Evolutionary conservation across 371 early-diverging fungal species (phyloP), one percentile per base, ranked within the genome.

Genomic region (Circinella minor): DNA sequence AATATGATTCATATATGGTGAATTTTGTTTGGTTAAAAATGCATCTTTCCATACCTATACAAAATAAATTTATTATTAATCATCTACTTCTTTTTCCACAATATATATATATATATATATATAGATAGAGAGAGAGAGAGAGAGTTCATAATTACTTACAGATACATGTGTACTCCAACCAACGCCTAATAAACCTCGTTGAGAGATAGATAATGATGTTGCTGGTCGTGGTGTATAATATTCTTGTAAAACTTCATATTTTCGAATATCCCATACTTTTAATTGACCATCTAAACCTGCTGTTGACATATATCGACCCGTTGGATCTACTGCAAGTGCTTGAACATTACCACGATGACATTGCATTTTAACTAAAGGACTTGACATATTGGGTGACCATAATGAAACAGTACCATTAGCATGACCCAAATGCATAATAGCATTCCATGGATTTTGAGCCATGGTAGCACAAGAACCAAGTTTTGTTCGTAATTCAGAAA

Each of bases 251-350:
- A 85, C 79, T 67, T 91, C 91, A 82, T 91, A 97, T 20, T 87
- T 96, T 66, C 99, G 90, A 11, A 99, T 84, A 88, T 99, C 99
- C 96, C 98, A 99, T 4, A 97, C 76, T 78, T 97, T 96, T 49
- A 99, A 74, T 64, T 92, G 92, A 14, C 94, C 94, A 76, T 98
- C 99, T 49, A 93, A 78, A 9, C 99, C 98, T 36, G 95, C 79
- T 27, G 98, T 98, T 14, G 96, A 96, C 95, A 99, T 94, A 74
- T 96, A 92, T 59, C 84, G 79, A 48, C 99, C 99, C 18, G 88
- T 80, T 63, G 84, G 87, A 73, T 97, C 98, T 36, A 99, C 88
- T 11, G 97, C 95, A 63, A 99, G 71, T 11, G 94, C 88, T 51
- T 89, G 87, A 8, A 99, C 91, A 4, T 95, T 93, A 8, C 94